Evolutionary conservation across 192 early-diverging fungal species (phyloP).

Genomic region (Backusella macrospora): DNA sequence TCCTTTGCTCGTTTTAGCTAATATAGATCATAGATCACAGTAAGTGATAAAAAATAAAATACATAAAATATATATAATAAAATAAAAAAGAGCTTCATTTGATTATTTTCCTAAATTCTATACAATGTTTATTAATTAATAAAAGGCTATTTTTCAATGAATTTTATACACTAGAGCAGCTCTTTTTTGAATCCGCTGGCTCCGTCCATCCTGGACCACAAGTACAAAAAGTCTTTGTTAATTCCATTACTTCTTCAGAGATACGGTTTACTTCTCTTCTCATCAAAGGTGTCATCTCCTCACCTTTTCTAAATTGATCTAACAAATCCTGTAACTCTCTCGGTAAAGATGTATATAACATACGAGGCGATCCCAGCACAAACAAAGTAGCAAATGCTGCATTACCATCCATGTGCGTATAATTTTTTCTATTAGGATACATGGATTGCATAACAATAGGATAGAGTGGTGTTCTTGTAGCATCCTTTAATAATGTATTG

Average conservation of each 20-base stretch:
- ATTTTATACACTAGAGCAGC: background rate
- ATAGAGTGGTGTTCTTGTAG: slow-evolving; percentile 44
- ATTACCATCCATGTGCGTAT: slow-evolving; percentile 25
- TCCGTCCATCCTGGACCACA: slow-evolving; percentile 47
- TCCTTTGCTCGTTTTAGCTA: too few relatives aligned
- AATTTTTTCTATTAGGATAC: slow-evolving; percentile 22
- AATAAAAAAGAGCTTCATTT: background rate
- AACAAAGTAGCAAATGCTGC: slow-evolving; percentile 65
- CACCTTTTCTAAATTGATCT: slow-evolving; percentile 35
- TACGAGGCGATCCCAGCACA: slow-evolving; percentile 59
- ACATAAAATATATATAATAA: background rate
- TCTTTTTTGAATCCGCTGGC: background rate
- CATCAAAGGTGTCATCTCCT: slow-evolving; percentile 43
- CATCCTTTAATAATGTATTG: slow-evolving; percentile 43
- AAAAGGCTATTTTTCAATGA: background rate
- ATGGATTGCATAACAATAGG: slow-evolving; percentile 45
- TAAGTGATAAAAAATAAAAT: background rate
- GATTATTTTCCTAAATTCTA: background rate
- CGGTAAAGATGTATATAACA: slow-evolving; percentile 55
- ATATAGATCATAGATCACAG: too few relatives aligned
- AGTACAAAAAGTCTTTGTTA: slow-evolving; percentile 61
- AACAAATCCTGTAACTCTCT: slow-evolving; percentile 47
- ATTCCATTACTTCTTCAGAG: slow-evolving; percentile 52
- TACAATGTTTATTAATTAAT: background rate
- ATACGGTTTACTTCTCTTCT: slow-evolving; percentile 58